Base-by-base conservation (phyloP, 73 alveolate species). In the Blepharisma japonicum region DNA sequence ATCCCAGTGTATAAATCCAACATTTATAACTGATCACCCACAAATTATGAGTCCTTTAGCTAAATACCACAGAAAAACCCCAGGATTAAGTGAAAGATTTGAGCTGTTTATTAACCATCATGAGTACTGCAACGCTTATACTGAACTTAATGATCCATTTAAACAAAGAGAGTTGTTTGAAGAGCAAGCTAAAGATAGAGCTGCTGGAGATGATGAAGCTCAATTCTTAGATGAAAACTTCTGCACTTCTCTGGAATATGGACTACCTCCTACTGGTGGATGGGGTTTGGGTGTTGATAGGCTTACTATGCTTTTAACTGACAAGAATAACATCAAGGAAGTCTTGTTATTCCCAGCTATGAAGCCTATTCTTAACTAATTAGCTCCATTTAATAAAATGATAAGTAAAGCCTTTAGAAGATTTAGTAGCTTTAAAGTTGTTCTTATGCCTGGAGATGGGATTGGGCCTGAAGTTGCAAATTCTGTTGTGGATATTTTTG, bases 201-300 rank as follows among this genome's bases (percentile, higher is more conserved):
- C 89, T 5, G 90, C 72, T 2, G 99, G 99, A 0, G 98, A 95
- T 81, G 96, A 85, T 54, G 99, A 95, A 81, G 99, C 99, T 50
- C 93, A 94, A 49, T 74, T 68, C 38, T 85, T 95, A 25, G 99
- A 95, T 84, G 93, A 90, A 66, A 90, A 85, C 84, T 95, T 91
- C 86, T 91, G 92, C 74, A 94, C 94, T 18, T 95, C 98, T 7
- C 88, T 95, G 25, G 99, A 95, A 85, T 92, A 93, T 79, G 99
- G 98, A 25, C 82, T 95, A 56, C 99, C 99, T 0, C 99, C 99
- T 23, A 95, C 99, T 53, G 99, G 91, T 77, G 99, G 99, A 61
- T 95, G 97, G 97, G 99, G 99, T 47, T 80, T 95, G 83, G 99
- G 99, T n/a, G 90, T 95, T 45, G 99, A 95, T 71, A 91, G 99